Base-by-base conservation (phyloP, 2,329 filamentous ascomycete species). In the Chlorencoelia australis region DNA sequence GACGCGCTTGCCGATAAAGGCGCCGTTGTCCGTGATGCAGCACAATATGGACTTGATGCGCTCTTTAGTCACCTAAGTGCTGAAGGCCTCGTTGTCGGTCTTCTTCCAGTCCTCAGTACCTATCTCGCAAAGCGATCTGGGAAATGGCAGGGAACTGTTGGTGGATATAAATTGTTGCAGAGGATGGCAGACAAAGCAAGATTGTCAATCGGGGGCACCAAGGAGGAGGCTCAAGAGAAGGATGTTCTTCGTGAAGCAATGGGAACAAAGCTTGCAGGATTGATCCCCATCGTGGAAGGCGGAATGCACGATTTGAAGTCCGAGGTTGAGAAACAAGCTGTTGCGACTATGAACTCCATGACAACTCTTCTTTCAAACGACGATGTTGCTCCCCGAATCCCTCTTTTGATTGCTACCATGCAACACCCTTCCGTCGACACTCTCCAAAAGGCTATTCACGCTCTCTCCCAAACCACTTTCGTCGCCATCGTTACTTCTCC, bases 121-220 rank as follows among this genome's bases (percentile, higher is more conserved):
- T 96, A 96, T 59, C 69, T 98, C 19, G 68, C 69, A 56, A 93
- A 86, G 64, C 77, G 75, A 55, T 82, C 86, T 11, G 88, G 85
- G 48, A 98, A 98, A 65, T 98, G 91, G 91, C 91, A 98, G 64
- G 91, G 91, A 42, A 85, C 84, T 11, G 84, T 95, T 35, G 88
- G 82, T 42, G 91, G 85, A 30, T 81, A 82, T 56, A 78, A 82
- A 59, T 62, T 96, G 45, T 66, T 98, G 40, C 87, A 91, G 58
- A 85, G 79, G 61, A 94, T 96, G 81, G 91, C 91, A 31, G 83
- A 94, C 58, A 94, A 93, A 68, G 84, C 89, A 26, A 82, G 93
- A 69, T 78, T 93, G 59, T 79, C 81, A 37, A 75, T 84, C 44
- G 87, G 84, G 41, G 64, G 60, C 48, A 84, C 76, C 54, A 81